A percentile compares a stretch with the other conserved stretches of the same genome.
Conservation (phyloP, 2,329 filamentous ascomycete genomes). For the Epichloe uncinata region DNA sequence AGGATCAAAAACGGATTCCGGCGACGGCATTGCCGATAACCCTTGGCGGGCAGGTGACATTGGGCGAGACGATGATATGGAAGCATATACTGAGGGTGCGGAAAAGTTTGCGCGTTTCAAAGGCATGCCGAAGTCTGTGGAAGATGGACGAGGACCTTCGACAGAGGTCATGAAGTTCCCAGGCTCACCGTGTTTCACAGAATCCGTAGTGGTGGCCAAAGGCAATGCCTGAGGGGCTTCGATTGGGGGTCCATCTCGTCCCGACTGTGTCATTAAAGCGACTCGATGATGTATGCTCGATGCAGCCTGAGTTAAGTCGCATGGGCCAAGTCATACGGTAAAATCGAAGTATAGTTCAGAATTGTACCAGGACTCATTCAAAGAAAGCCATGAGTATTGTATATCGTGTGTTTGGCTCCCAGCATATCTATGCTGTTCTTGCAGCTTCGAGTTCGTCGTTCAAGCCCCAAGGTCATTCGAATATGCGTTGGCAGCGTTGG, state of each 20-base stretch:
- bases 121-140: slow-evolving; percentile 40
- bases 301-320: neutral
- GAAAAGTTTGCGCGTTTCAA: slow-evolving; percentile 42
- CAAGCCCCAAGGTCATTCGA: neutral
- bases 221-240: slow-evolving; percentile 59
- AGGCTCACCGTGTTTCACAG: slow-evolving; percentile 42
- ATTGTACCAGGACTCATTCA: neutral
- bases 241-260: slow-evolving; percentile 49
- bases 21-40: slow-evolving; percentile 41
- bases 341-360: neutral
- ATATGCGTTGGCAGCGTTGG: neutral
- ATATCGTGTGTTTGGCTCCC: neutral
- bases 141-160: slow-evolving; percentile 31
- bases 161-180: slow-evolving; percentile 43
- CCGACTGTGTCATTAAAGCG: slow-evolving; percentile 54
- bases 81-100: slow-evolving; percentile 49
- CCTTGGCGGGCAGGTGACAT: slow-evolving; percentile 51
- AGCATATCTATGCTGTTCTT: neutral
- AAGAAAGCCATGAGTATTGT: neutral
- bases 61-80: slow-evolving; percentile 54
- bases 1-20: slow-evolving; percentile 44
- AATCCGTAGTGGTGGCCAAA: slow-evolving; percentile 43
- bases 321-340: slow-evolving; percentile 9
- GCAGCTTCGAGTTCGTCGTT: neutral
- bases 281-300: slow-evolving; percentile 8